Conservation (phyloP, 139 green algal genomes). For the Chlorella sorokiniana region DNA sequence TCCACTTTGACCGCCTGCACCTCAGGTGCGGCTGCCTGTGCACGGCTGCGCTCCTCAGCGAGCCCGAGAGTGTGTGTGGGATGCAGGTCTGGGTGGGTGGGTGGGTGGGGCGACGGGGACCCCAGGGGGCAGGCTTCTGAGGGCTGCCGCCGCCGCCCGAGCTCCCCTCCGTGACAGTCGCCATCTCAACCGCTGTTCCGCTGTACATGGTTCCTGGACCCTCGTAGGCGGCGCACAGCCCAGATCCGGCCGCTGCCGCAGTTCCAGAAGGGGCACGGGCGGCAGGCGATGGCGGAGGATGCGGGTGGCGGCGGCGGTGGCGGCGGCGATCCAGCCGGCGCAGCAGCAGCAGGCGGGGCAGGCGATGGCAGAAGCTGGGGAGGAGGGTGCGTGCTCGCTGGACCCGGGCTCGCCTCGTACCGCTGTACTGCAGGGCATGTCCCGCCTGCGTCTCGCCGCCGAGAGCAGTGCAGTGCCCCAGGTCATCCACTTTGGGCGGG, state of each 20-base stretch:
- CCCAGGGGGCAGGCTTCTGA: no score
- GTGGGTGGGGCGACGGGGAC: no score
- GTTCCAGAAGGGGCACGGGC: constrained; percentile 22
- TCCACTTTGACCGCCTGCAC: constrained; percentile 43
- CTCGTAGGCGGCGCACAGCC: constrained; percentile 21
- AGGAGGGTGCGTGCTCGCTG: neutral
- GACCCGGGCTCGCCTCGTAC: neutral
- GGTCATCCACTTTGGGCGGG: constrained; percentile 26
- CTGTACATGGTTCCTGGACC: neutral
- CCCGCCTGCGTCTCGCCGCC: constrained; percentile 22
- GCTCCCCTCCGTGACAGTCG: no score
- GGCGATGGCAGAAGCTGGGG: neutral
- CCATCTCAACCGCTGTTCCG: neutral
- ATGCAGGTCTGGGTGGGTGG: no score
- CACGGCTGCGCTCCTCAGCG: no score
- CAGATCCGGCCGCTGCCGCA: constrained; percentile 36
- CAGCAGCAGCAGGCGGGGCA: neutral
- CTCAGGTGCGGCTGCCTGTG: constrained; percentile 1
- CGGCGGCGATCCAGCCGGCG: neutral
- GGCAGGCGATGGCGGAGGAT: constrained; percentile 9
- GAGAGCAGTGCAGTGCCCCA: constrained; percentile 6
- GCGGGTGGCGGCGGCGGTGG: neutral
- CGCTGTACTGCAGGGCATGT: constrained; percentile 24
- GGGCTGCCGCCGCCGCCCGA: no score
- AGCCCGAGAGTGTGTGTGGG: neutral